These are phyloP conservation scores for Xylariaceae sp. DNA, from an alignment of 2,329 filamentous ascomycete genomes.

Conservation along the genomic window DNA sequence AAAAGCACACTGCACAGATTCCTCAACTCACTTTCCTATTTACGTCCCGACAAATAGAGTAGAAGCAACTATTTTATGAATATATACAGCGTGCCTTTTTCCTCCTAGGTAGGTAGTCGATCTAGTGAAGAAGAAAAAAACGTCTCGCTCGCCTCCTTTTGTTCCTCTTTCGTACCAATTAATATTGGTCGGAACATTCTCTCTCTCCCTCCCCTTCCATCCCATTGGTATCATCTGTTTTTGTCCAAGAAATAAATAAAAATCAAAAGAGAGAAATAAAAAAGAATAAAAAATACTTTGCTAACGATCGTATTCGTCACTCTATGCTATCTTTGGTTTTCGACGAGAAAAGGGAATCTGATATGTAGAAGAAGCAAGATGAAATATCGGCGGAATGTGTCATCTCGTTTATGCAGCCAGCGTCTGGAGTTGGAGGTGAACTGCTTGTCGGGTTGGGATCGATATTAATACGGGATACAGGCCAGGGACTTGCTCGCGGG, in stretches of 20 bases:
- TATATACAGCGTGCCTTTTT: constrained; percentile 8
- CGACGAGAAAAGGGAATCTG: not conserved
- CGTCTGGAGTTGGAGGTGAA: not conserved
- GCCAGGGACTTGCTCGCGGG: not conserved
- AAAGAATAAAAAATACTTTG: not conserved
- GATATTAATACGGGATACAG: not conserved
- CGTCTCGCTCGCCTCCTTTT: not conserved
- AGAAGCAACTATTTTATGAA: constrained; percentile 1
- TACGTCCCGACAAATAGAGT: constrained; percentile 1
- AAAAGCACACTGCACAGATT: not conserved
- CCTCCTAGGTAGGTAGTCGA: not conserved
- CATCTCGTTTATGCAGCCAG: not conserved
- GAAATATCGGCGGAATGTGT: constrained; percentile 1
- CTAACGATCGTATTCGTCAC: constrained; percentile 4
- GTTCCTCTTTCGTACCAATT: not conserved
- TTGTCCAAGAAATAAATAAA: not conserved
- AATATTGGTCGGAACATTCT: not conserved
- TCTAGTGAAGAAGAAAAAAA: not conserved
- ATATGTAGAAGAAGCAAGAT: constrained; percentile 11
- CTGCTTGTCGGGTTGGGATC: not conserved
- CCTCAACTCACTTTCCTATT: constrained; percentile 1
- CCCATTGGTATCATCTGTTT: not conserved
- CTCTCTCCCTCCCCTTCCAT: not conserved
- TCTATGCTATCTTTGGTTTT: not conserved
- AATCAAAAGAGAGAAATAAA: no score